These are phyloP conservation scores for Blastobotrys parvus DNA, from an alignment of 805 yeast species.

Conservation along the genomic window DNA sequence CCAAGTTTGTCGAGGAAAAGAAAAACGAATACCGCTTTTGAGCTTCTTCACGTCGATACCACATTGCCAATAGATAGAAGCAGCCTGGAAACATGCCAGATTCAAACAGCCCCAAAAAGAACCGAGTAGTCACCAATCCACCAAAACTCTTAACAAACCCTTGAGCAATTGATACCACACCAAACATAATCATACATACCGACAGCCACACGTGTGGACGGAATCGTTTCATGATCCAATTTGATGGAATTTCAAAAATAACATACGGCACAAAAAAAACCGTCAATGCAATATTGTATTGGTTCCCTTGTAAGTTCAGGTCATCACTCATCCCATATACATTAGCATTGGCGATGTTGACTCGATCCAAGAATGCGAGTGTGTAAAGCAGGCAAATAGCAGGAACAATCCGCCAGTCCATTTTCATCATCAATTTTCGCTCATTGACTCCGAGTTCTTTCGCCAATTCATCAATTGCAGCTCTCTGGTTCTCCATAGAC, in stretches of 20 bases:
- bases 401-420: constrained; percentile 64
- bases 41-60: constrained; percentile 56
- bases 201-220: constrained; percentile 61
- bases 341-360: constrained; percentile 74
- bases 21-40: constrained; percentile 63
- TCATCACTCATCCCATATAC: constrained; percentile 58
- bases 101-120: constrained; percentile 60
- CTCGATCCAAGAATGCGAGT: constrained; percentile 72
- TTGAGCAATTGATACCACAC: constrained; percentile 54
- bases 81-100: constrained; percentile 70
- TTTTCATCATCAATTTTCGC: constrained; percentile 48
- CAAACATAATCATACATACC: constrained; percentile 52
- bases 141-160: constrained; percentile 56
- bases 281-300: constrained; percentile 57
- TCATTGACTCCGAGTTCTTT: constrained; percentile 44
- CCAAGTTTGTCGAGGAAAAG: constrained; percentile 62
- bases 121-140: constrained; percentile 52
- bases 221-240: constrained; percentile 48
- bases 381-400: constrained; percentile 70
- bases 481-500: constrained; percentile 2
- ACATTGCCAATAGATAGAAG: constrained; percentile 59
- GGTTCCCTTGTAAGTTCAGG: constrained; percentile 45
- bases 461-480: constrained; percentile 30
- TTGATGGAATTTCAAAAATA: constrained; percentile 54
- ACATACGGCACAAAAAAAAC: constrained; percentile 68